These are phyloP conservation scores for Ganoderma resinaceum DNA, from an alignment of 1,284 basidiomycete species.

Conservation along the genomic window DNA sequence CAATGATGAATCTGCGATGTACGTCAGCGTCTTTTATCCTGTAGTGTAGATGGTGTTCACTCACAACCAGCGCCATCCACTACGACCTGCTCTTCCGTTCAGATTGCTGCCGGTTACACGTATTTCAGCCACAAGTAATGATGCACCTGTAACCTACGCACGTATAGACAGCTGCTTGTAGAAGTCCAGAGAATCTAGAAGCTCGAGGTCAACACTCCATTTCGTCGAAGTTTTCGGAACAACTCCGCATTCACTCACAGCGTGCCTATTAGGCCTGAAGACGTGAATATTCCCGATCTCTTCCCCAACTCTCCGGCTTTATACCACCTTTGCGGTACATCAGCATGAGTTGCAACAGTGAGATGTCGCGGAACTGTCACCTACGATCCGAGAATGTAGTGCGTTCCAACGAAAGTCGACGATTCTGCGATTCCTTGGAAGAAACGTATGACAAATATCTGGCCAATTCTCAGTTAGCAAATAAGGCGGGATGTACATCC, in stretches of 20 bases:
- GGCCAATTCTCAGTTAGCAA: constrained; percentile 12
- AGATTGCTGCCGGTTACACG: constrained; percentile 52
- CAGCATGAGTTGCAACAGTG: neutral
- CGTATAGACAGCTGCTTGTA: constrained; percentile 73
- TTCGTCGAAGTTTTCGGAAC: neutral
- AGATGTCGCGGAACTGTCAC: constrained; percentile 30
- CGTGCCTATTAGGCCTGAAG: constrained; percentile 69
- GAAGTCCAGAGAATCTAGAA: constrained; percentile 72
- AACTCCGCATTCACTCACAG: constrained; percentile 49
- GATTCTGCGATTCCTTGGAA: constrained; percentile 78
- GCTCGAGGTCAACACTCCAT: neutral
- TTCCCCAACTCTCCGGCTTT: constrained; percentile 73
- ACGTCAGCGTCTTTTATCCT: neutral
- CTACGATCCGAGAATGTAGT: constrained; percentile 75
- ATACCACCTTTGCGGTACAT: constrained; percentile 58
- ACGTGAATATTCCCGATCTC: constrained; percentile 75
- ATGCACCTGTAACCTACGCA: constrained; percentile 31
- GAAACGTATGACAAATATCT: constrained; percentile 79
- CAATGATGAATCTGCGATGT: constrained; percentile 65
- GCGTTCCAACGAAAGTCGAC: constrained; percentile 79
- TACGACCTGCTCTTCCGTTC: constrained; percentile 62
- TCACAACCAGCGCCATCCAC: constrained; percentile 78
- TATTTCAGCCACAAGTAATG: neutral
- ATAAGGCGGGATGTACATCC: constrained; percentile 18
- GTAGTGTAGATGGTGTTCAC: constrained; percentile 33